phyloP scores from a whole-genome alignment of 2,329 filamentous ascomycete species.

The Colletotrichum orchidophilum region DNA sequence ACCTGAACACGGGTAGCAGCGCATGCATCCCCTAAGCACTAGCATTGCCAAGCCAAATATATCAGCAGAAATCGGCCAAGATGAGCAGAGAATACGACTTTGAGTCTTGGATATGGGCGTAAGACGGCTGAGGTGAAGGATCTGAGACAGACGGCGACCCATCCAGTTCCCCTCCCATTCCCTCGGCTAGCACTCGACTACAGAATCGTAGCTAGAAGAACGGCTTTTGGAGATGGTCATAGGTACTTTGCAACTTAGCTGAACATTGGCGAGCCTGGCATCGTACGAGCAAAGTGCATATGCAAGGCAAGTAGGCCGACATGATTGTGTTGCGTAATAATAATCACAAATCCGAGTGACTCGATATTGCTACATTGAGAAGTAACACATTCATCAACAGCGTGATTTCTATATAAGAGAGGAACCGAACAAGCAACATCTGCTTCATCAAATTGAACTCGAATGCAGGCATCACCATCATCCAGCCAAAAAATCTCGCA shows the following conservation, averaged over 20 bases:
- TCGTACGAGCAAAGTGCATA: neutral
- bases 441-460: neutral
- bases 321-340: neutral
- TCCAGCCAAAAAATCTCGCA: neutral
- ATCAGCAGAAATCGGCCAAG: too few species aligned
- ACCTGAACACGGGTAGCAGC: too few species aligned
- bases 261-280: neutral
- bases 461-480: neutral
- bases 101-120: too few species aligned
- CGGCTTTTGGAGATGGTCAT: neutral
- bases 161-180: too few species aligned
- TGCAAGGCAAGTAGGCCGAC: neutral
- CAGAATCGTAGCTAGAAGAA: neutral
- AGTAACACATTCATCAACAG: neutral
- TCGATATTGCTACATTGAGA: neutral
- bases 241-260: neutral
- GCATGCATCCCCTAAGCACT: too few species aligned
- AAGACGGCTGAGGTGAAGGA: too few species aligned
- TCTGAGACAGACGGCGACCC: too few species aligned
- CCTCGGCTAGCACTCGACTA: too few species aligned
- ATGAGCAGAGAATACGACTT: too few species aligned
- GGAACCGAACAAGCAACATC: neutral
- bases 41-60: too few species aligned
- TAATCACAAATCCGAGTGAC: neutral
- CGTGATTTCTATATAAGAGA: neutral